Percentiles rank a stretch among this genome's conserved stretches.
These are phyloP conservation scores for Hippophae tibetana DNA, from an alignment of 306 rosid genomes.

Conservation along the genomic window DNA sequence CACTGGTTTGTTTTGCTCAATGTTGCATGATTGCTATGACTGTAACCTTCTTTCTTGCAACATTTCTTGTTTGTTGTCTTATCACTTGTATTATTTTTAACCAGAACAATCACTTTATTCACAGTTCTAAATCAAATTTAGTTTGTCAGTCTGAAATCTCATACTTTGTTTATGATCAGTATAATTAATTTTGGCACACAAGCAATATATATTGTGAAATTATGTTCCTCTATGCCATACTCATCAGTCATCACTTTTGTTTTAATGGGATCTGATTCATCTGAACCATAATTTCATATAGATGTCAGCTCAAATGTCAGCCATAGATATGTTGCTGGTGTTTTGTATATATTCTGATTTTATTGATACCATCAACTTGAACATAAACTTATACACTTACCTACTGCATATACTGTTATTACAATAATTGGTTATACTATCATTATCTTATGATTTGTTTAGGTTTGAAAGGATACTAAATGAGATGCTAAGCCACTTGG, in stretches of 20 bases:
- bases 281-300: too few species aligned
- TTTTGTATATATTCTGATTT: background rate
- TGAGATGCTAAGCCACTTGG: constrained; percentile 92
- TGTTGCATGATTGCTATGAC: background rate
- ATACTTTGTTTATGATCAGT: too few species aligned
- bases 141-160: too few species aligned
- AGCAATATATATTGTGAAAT: too few species aligned
- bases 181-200: too few species aligned
- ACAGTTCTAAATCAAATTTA: too few species aligned
- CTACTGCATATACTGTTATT: background rate
- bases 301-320: too few species aligned
- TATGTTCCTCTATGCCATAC: too few species aligned
- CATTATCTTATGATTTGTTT: background rate
- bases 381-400: constrained; percentile 6
- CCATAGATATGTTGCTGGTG: background rate
- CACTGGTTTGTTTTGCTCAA: background rate
- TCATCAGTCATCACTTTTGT: too few species aligned
- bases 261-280: too few species aligned
- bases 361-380: background rate
- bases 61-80: background rate
- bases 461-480: constrained; percentile 81
- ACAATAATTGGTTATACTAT: background rate
- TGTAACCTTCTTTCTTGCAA: background rate
- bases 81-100: too few species aligned
- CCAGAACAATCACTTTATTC: too few species aligned